Evolutionary conservation across 768 basidiomycete genomes (phyloP).

Genomic region (Serpula lacrymans): DNA sequence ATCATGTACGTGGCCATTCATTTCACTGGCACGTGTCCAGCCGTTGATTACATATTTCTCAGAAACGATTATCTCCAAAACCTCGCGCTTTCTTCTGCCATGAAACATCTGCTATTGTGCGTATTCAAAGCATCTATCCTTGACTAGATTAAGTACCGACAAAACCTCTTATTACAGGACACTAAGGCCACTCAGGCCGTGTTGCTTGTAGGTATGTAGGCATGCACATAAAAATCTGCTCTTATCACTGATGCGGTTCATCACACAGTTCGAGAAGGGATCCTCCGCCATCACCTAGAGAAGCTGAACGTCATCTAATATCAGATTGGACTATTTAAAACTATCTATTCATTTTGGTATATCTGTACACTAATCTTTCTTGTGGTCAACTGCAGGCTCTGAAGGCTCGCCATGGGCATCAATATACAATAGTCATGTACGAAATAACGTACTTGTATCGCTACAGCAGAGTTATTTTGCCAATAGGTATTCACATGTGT

Average conservation of each 20-base stretch:
- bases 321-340: no score
- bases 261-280: slow-evolving; percentile 39
- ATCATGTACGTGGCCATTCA: slow-evolving; percentile 46
- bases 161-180: slow-evolving; percentile 23
- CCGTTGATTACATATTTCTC: slow-evolving; percentile 6
- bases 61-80: slow-evolving; percentile 57
- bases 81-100: slow-evolving; percentile 63
- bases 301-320: slow-evolving; percentile 24
- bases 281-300: slow-evolving; percentile 29
- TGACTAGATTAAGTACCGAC: no score
- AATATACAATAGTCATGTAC: no score
- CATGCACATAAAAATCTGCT: background rate
- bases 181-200: slow-evolving; percentile 36
- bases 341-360: no score
- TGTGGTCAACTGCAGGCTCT: no score
- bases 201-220: slow-evolving; percentile 27
- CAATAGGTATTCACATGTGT: no score
- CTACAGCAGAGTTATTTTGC: no score
- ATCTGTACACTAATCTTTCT: no score
- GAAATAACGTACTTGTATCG: no score
- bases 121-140: slow-evolving; percentile 27
- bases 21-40: background rate
- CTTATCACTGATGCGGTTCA: background rate
- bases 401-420: no score
- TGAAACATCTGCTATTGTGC: slow-evolving; percentile 67